Percentiles rank a stretch among this genome's conserved stretches.
Conservation (phyloP, 768 basidiomycete species). For the Russula vinacea region DNA sequence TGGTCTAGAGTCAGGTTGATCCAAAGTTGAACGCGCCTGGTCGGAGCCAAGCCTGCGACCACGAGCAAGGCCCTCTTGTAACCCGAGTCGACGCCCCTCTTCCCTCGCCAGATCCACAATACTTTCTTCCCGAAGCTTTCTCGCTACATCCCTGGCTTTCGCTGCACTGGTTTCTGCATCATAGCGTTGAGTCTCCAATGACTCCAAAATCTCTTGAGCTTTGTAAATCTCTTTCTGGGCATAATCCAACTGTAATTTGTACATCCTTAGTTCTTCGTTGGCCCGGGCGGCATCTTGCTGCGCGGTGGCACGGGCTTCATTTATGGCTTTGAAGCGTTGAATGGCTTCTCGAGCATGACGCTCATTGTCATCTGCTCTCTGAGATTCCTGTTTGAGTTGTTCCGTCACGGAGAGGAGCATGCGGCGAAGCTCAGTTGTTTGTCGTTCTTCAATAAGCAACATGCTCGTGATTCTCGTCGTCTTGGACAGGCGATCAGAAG, state of each 20-base stretch:
- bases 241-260: constrained; percentile 55
- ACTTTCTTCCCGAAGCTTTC: constrained; percentile 47
- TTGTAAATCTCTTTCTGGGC: constrained; percentile 58
- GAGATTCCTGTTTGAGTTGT: constrained; percentile 40
- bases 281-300: constrained; percentile 36
- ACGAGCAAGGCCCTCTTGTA: constrained; percentile 47
- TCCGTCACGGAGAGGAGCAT: constrained; percentile 40
- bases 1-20: constrained; percentile 15
- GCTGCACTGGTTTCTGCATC: constrained; percentile 49
- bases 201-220: constrained; percentile 51
- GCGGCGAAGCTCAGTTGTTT: constrained; percentile 41
- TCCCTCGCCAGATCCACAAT: constrained; percentile 51
- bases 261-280: constrained; percentile 52
- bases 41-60: constrained; percentile 36
- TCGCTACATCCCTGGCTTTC: constrained; percentile 45
- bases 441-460: constrained; percentile 43
- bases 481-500: constrained; percentile 27
- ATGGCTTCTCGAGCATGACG: constrained; percentile 36
- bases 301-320: constrained; percentile 36
- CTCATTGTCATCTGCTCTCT: constrained; percentile 40
- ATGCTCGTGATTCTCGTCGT: constrained; percentile 27
- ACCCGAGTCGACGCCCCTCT: constrained; percentile 52
- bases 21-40: constrained; percentile 31
- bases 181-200: constrained; percentile 47
- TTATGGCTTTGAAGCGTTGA: constrained; percentile 35